These are phyloP conservation scores for Paratrypanosoma confusum DNA, from an alignment of 208 protist species.

Conservation along the genomic window DNA sequence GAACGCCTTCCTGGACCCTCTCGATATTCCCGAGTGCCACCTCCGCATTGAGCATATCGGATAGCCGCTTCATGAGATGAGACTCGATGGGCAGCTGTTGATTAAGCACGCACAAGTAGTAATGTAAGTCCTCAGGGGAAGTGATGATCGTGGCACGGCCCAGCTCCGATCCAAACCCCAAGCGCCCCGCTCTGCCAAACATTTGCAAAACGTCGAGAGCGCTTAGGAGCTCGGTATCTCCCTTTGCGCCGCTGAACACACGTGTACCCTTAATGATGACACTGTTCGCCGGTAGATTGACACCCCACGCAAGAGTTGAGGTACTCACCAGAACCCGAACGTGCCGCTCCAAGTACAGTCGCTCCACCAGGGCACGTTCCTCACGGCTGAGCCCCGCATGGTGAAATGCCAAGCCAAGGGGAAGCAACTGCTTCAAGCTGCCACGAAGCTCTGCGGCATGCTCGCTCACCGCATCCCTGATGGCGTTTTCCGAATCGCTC, in stretches of 20 bases:
- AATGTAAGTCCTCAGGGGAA: conserved; percentile 94
- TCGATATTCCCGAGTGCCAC: conserved; percentile 95
- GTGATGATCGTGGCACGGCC: conserved; percentile 97
- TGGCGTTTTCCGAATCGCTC: conserved; percentile 64
- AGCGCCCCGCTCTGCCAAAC: conserved; percentile 98
- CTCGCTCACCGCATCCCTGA: conserved; percentile 55
- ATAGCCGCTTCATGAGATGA: conserved; percentile 92
- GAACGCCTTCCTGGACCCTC: conserved; percentile 89
- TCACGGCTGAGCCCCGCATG: conserved; percentile 96
- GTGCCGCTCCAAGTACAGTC: conserved; percentile 94
- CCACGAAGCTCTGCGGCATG: conserved; percentile 17
- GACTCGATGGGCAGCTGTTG: conserved; percentile 99
- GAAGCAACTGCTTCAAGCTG: conserved; percentile 71
- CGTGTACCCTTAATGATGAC: conserved; percentile 99
- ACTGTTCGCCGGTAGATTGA: conserved; percentile 99
- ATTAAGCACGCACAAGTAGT: conserved; percentile 98
- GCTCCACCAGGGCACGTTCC: conserved; percentile 96
- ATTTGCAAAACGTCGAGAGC: conserved; percentile 99
- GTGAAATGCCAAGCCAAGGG: conserved; percentile 98
- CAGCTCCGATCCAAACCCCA: conserved; percentile 84
- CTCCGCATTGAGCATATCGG: conserved; percentile 99
- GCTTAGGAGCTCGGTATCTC: conserved; percentile 92
- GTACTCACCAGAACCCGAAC: conserved; percentile 98
- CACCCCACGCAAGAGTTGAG: conserved; percentile 99
- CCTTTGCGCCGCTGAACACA: conserved; percentile 97